Evolutionary conservation across 371 early-diverging fungal species (phyloP), one percentile per base, ranked within the genome.

Genomic region (Encephalitozoon cuniculi): DNA sequence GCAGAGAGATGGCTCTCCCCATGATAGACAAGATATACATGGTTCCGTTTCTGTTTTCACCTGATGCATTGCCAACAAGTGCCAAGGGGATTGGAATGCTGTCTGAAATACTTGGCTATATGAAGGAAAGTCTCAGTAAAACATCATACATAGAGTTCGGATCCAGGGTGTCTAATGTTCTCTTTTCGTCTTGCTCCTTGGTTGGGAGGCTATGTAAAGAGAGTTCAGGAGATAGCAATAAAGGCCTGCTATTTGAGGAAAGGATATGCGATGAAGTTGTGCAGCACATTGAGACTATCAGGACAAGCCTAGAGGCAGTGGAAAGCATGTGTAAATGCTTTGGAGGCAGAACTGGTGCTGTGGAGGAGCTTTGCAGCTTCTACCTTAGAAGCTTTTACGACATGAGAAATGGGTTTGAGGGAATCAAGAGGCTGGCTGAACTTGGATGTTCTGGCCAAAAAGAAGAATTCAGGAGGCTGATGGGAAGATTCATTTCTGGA

Each of bases 21-120:
- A 64, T 51, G 34, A 64, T 64, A 8, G 65, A 73, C 25, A 65
- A 73, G 23, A 26, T 64, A 30, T 59, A 64, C 51, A 52, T 64
- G 64, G 40, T 73, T 21, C 32, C 64, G 8, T 73, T 73, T 64
- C 65, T 73, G 23, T 73, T 64, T 49, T 55, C 44, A 9, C 46
- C 59, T 9, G 73, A 73, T 39, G 25, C 64, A 21, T 28, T 37
- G 46, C 23, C 37, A 1, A 32, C 25, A 11, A 64, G 49, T 39
- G 52, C 51, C 26, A 64, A 64, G 12, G 73, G 73, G 21, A 18
- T 73, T 12, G 52, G 64, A 49, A 52, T 64, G 18, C 37, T 73
- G 15, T 28, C 11, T 28, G 59, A 59, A 3, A 18, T 59, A 21
- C 37, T 59, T 34, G 59, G 32, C 15, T 5, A 34, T 30, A 15